A percentile compares a stretch with the other conserved stretches of the same genome.
These are phyloP conservation scores for Lenzites betulinus DNA, from an alignment of 768 basidiomycete species.

Conservation along the genomic window DNA sequence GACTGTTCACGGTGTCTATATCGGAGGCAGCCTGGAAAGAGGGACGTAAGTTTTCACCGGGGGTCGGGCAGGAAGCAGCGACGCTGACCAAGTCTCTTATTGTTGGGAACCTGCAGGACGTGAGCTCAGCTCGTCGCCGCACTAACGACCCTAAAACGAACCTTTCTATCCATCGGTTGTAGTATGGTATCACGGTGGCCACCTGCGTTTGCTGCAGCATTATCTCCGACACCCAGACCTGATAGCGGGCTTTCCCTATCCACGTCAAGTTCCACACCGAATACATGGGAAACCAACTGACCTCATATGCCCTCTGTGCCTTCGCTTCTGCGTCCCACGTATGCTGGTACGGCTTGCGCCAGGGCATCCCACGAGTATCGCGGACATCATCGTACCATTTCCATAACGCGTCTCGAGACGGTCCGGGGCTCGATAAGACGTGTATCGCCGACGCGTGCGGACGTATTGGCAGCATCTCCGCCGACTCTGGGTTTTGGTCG, in stretches of 20 bases:
- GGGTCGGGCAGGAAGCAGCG: conserved; percentile 15
- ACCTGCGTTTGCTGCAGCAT: conserved; percentile 99
- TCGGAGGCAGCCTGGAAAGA: conserved; percentile 57
- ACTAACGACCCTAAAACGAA: conserved; percentile 35
- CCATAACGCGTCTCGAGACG: conserved; percentile 53
- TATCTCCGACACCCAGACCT: conserved; percentile 92
- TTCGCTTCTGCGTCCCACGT: conserved; percentile 56
- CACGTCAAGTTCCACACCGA: not conserved
- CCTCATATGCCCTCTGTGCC: conserved; percentile 91
- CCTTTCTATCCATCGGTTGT: conserved; percentile 84
- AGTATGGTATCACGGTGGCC: conserved; percentile 91
- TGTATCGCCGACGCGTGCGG: conserved; percentile 53
- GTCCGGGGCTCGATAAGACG: conserved; percentile 41
- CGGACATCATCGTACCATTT: conserved; percentile 75
- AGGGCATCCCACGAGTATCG: conserved; percentile 81
- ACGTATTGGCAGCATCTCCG: not conserved
- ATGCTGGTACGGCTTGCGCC: conserved; percentile 75
- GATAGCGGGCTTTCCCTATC: not conserved
- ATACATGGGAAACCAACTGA: conserved; percentile 33
- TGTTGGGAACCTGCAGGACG: conserved; percentile 71
- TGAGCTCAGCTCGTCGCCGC: not conserved
- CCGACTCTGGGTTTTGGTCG: not conserved
- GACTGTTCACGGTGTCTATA: conserved; percentile 81
- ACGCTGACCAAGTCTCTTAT: conserved; percentile 67
- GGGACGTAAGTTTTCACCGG: not conserved